Conservation (phyloP, 495 filamentous ascomycete species). For the Pyronema omphalodes region DNA sequence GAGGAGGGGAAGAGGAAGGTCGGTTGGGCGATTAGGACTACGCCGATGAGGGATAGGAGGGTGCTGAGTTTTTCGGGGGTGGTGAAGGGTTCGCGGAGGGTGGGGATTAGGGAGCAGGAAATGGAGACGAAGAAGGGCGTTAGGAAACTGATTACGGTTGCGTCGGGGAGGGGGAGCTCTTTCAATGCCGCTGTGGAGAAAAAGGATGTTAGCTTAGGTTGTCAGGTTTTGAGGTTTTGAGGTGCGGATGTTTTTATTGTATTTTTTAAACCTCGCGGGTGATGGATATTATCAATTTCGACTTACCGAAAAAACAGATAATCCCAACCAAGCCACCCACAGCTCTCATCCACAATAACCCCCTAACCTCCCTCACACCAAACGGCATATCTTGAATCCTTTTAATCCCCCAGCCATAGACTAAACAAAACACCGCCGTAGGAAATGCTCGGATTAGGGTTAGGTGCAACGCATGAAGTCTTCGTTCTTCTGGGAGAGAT, state of each 20-base stretch:
- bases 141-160: constrained; percentile 82
- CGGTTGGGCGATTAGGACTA: constrained; percentile 70
- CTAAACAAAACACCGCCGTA: constrained; percentile 48
- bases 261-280: not conserved
- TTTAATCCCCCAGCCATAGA: constrained; percentile 55
- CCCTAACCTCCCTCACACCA: constrained; percentile 43
- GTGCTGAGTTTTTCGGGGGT: constrained; percentile 58
- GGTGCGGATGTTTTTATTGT: too few species aligned
- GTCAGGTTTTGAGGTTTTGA: constrained; percentile 40
- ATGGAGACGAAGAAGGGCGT: constrained; percentile 61
- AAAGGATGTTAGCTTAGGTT: constrained; percentile 35
- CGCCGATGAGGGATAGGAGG: constrained; percentile 56
- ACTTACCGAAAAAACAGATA: constrained; percentile 50
- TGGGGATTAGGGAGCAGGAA: constrained; percentile 53
- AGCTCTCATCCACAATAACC: constrained; percentile 49
- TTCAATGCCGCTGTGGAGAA: not conserved
- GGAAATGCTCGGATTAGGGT: constrained; percentile 73
- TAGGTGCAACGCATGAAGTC: constrained; percentile 60
- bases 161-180: constrained; percentile 65
- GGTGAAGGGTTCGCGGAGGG: constrained; percentile 58
- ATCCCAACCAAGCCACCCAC: constrained; percentile 74
- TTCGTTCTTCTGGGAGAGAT: constrained; percentile 33
- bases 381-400: constrained; percentile 50
- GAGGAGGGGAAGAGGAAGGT: constrained; percentile 30
- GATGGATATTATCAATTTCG: constrained; percentile 30